phyloP scores from a whole-genome alignment of 2,329 filamentous ascomycete species.

The Fusarium mexicanum region DNA sequence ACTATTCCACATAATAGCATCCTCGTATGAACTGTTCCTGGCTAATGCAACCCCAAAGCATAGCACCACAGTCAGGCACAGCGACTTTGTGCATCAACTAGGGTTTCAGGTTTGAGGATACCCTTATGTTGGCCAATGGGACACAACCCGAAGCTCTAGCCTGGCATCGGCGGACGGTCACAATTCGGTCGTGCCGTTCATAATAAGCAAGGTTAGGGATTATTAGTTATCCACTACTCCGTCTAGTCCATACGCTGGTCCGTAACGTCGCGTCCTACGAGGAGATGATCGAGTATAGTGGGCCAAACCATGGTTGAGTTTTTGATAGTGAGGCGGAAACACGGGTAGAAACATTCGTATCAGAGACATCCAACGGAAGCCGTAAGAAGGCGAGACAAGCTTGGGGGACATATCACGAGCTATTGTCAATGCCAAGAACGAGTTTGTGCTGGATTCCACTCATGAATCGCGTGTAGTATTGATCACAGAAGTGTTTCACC shows the following conservation, averaged over 20 bases:
- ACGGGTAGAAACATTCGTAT: conserved; percentile 21
- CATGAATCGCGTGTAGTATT: conserved; percentile 23
- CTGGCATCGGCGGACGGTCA: conserved; percentile 28
- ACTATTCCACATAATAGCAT: conserved; percentile 23
- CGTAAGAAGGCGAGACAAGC: conserved; percentile 19
- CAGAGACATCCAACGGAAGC: conserved; percentile 26
- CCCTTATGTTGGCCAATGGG: conserved; percentile 44
- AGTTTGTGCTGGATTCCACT: conserved; percentile 1
- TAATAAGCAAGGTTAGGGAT: conserved; percentile 31
- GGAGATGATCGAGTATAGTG: conserved; percentile 29
- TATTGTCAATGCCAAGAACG: conserved; percentile 16
- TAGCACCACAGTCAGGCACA: conserved; percentile 28
- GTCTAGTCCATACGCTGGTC: conserved; percentile 5
- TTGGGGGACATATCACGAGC: conserved; percentile 13
- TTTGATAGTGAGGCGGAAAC: conserved; percentile 29
- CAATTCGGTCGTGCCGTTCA: conserved; percentile 41
- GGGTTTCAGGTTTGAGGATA: conserved; percentile 47
- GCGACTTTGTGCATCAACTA: conserved; percentile 48
- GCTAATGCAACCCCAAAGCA: conserved; percentile 45
- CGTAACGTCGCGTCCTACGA: conserved; percentile 15
- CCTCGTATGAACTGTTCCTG: conserved; percentile 39
- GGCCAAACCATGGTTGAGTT: conserved; percentile 11
- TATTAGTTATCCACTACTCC: conserved; percentile 29
- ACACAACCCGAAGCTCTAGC: conserved; percentile 37
- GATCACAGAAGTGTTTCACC: conserved; percentile 39